These are phyloP conservation scores for Cnidoscolus chayamansa DNA, from an alignment of 441 rosid genomes.

Conservation along the genomic window DNA sequence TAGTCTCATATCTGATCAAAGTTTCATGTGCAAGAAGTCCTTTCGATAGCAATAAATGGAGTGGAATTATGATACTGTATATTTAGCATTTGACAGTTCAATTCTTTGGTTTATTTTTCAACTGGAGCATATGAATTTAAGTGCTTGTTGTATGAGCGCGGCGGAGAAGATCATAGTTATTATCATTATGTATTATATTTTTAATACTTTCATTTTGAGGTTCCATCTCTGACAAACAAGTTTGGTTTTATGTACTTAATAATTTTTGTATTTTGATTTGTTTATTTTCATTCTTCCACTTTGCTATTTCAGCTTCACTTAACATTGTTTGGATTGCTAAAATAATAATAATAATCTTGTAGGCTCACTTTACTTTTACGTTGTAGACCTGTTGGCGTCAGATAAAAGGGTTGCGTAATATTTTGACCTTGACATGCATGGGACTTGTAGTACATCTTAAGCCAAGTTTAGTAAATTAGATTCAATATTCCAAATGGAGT, in stretches of 20 bases:
- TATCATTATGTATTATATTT: constrained; percentile 17
- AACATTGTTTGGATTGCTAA: too few relatives aligned
- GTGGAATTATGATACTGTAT: constrained; percentile 36
- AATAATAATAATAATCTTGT: too few relatives aligned
- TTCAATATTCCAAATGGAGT: too few relatives aligned
- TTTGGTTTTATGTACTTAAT: not conserved
- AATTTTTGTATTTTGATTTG: not conserved
- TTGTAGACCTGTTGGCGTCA: too few relatives aligned
- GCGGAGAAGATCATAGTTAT: constrained; percentile 15
- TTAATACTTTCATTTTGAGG: constrained; percentile 9
- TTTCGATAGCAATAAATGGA: constrained; percentile 33
- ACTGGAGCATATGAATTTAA: constrained; percentile 23
- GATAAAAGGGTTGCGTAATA: too few relatives aligned
- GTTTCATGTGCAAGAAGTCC: constrained; percentile 21
- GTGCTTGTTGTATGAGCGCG: constrained; percentile 9
- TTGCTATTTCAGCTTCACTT: not conserved
- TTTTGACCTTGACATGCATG: too few relatives aligned
- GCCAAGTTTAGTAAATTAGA: too few relatives aligned
- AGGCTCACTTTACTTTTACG: too few relatives aligned
- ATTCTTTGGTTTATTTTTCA: constrained; percentile 41
- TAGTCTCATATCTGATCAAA: constrained; percentile 9
- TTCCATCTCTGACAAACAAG: not conserved
- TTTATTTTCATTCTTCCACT: not conserved
- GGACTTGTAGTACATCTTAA: too few relatives aligned
- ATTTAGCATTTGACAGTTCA: constrained; percentile 31